Evolutionary conservation across 2,329 filamentous ascomycete genomes (phyloP), one percentile per base, ranked within the genome.

Genomic region (Sporothrix brasiliensis): DNA sequence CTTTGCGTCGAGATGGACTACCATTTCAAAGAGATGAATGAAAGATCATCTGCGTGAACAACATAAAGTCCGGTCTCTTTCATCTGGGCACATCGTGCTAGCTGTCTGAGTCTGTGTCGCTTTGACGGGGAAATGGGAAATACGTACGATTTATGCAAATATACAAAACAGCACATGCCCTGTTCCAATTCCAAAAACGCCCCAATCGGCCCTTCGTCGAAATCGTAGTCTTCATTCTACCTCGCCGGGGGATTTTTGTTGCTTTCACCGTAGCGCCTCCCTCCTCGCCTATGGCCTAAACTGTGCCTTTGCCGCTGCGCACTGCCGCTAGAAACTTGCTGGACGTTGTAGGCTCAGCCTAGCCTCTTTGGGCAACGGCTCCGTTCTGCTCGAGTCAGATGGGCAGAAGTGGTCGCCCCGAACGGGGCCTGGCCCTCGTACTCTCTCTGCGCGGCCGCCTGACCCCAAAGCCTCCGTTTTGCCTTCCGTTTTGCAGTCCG

Each of bases 321-420:
- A 24, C 21, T 63, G 58, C 21, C 58, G 39, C 41, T 6, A 61
- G 14, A 44, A 39, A 58, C 10, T 4, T 5, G 34, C 58, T 47
- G 58, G 21, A 58, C 30, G 30, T 30, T 58, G 54, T 4, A 10
- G 11, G 2, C 39, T 1, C 39, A 27, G 58, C 39, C 56, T 63
- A 63, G 39, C 58, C 21, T 47, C 2, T 52, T 69, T 67, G 30
- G 70, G 67, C 11, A 63, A 66, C n/a, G 30, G 61, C 54, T 70
- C 71, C 63, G 67, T 72, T 69, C 58, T 71, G 67, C 34, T 6
- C 44, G 30, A 54, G 69, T 71, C 71, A 73, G 56, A 70, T 50
- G 70, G 61, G 58, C 52, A 54, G 27, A 30, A 11, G 11, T 14
- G 52, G 21, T 19, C 34, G 56, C 30, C 30, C 13, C 41, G 4